Evolutionary conservation across 2,329 filamentous ascomycete species (phyloP), one percentile per base, ranked within the genome.

Genomic region (Alternaria dauci): DNA sequence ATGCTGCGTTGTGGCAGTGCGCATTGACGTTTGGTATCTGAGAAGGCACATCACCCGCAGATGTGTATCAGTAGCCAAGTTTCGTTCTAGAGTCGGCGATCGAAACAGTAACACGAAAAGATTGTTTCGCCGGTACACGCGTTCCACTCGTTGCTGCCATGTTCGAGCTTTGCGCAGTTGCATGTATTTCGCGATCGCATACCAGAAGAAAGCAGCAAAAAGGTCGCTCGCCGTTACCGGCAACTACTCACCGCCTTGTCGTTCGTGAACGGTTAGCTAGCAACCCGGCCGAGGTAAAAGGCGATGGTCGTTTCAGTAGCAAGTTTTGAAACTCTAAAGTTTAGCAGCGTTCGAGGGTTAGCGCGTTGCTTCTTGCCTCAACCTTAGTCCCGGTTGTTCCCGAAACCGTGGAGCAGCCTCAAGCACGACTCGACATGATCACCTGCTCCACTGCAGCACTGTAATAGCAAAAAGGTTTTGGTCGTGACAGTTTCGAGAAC

Each of bases 21-120:
- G 69, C 73, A 76, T 76, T 70, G 65, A 68, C 60, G 73, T 76
- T 74, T 76, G 62, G 65, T 53, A 75, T 72, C 54, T 72, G 68
- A 66, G 46, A 62, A 66, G 52, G 60, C 26, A 55, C 55, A 39
- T 52, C 54, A 36, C 47, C 51, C 47, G 56, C 61, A 60, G 44
- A 53, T 56, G 38, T 67, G 73, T 75, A 69, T 77, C 72, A 74
- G 62, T 52, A 63, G 55, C 63, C 60, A 67, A 62, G 62, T 56
- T 53, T 62, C 47, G 53, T 51, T 65, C 64, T 67, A 71, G 47
- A 67, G 63, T 66, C 67, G 68, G 57, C 65, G 64, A 72, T 71
- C 63, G 63, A 71, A 76, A 75, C 70, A 62, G 39, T 30, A 38
- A 36, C 56, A 46, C 28, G 16, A 8, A 36, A 39, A 43, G 28